Evolutionary conservation across 2,329 filamentous ascomycete species (phyloP).

Genomic region (Fusarium sp.): DNA sequence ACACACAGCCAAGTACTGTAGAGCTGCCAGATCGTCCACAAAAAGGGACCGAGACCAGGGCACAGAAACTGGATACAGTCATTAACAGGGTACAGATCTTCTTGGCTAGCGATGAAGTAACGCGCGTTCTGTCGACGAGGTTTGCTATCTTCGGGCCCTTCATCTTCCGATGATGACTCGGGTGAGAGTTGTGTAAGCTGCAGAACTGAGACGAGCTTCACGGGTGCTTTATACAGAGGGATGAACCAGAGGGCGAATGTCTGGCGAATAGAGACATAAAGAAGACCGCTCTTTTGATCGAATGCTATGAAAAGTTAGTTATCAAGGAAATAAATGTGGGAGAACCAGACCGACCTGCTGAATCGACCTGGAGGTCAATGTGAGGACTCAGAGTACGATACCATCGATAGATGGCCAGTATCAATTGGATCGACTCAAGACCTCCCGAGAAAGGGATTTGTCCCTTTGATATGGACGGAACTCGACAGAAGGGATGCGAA

Average conservation of each 20-base stretch:
- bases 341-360: constrained; percentile 56
- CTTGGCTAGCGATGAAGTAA: constrained; percentile 81
- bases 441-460: constrained; percentile 56
- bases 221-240: constrained; percentile 78
- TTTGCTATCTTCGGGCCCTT: constrained; percentile 24
- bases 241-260: constrained; percentile 82
- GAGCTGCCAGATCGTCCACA: constrained; percentile 72
- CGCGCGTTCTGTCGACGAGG: constrained; percentile 41
- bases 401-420: constrained; percentile 81
- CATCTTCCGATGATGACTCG: constrained; percentile 41
- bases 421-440: constrained; percentile 73
- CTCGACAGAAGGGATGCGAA: constrained; percentile 81
- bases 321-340: fast-evolving
- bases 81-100: constrained; percentile 84
- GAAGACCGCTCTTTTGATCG: constrained; percentile 72
- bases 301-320: constrained; percentile 63
- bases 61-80: constrained; percentile 80
- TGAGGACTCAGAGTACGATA: constrained; percentile 85
- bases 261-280: constrained; percentile 82
- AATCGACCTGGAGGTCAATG: constrained; percentile 76
- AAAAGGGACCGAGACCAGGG: constrained; percentile 67
- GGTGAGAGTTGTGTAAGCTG: constrained; percentile 64
- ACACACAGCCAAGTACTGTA: constrained; percentile 74
- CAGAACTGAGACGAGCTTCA: constrained; percentile 76
- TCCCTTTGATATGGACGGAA: constrained; percentile 64